phyloP scores from a whole-genome alignment of 192 early-diverging fungal genomes.

The Coemansia interrupta region DNA sequence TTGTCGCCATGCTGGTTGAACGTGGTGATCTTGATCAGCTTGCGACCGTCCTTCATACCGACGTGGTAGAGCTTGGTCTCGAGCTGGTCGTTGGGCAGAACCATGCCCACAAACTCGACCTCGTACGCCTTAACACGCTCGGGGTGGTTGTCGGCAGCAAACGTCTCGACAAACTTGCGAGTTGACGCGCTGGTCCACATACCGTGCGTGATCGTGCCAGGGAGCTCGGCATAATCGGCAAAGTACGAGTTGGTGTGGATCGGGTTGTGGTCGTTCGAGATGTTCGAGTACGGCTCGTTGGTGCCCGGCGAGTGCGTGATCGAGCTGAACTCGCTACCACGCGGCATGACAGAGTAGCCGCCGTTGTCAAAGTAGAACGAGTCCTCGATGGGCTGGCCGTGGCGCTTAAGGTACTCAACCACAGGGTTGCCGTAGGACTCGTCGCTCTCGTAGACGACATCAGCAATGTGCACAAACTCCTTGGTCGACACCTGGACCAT shows the following conservation, averaged over 20 bases:
- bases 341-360: constrained; percentile 89
- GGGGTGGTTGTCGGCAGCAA: constrained; percentile 89
- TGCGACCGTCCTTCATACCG: constrained; percentile 94
- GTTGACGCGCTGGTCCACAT: constrained; percentile 96
- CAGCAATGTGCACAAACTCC: constrained; percentile 78
- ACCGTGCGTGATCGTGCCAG: constrained; percentile 93
- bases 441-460: constrained; percentile 70
- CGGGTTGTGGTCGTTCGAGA: constrained; percentile 90
- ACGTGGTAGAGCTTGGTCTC: constrained; percentile 87
- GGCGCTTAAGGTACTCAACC: constrained; percentile 81
- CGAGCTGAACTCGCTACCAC: constrained; percentile 79
- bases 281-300: constrained; percentile 83
- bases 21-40: constrained; percentile 88
- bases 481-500: constrained; percentile 76
- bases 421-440: constrained; percentile 84
- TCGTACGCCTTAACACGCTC: constrained; percentile 81
- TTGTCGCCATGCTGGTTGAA: constrained; percentile 75
- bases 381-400: constrained; percentile 83
- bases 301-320: constrained; percentile 79
- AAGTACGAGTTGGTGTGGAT: constrained; percentile 96
- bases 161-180: constrained; percentile 92
- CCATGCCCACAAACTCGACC: constrained; percentile 91
- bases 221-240: constrained; percentile 82
- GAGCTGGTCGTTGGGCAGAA: constrained; percentile 83
- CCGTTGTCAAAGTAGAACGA: constrained; percentile 84